Conservation (phyloP, 148 eudicot species). For the Linanthus parryae region DNA sequence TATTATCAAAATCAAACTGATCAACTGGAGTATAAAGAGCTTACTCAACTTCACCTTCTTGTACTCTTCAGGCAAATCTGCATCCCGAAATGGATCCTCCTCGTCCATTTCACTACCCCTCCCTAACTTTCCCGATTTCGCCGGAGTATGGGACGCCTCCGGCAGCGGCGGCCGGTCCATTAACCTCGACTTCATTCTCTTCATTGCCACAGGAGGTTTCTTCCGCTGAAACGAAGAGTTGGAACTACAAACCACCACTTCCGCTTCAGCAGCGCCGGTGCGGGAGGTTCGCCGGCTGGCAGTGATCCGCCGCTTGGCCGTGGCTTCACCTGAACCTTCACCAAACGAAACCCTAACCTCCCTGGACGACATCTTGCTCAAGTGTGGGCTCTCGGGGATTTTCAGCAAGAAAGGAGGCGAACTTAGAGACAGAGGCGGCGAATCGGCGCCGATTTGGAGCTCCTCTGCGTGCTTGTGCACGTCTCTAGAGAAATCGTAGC, state of each 20-base stretch:
- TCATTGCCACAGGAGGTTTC: constrained; percentile 28
- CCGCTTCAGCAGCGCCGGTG: too few relatives aligned
- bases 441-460: too few relatives aligned
- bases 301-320: too few relatives aligned
- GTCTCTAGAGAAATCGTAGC: too few relatives aligned
- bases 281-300: constrained; percentile 1
- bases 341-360: too few relatives aligned
- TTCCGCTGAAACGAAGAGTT: constrained; percentile 31
- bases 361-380: too few relatives aligned
- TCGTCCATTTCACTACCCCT: constrained; percentile 26
- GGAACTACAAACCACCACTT: constrained; percentile 55
- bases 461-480: too few relatives aligned
- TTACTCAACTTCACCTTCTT: constrained; percentile 16
- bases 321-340: too few relatives aligned
- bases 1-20: constrained; percentile 25
- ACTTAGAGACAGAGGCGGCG: too few relatives aligned
- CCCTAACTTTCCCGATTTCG: neutral
- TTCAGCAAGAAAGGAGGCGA: too few relatives aligned
- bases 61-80: constrained; percentile 35
- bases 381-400: too few relatives aligned
- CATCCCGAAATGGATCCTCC: constrained; percentile 32
- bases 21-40: constrained; percentile 32
- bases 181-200: constrained; percentile 49
- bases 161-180: constrained; percentile 38
- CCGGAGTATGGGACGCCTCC: too few relatives aligned